A percentile compares a stretch with the other conserved stretches of the same genome.
Evolutionary conservation across 306 rosid genomes (phyloP).

Genomic region (Dicorynia guianensis): DNA sequence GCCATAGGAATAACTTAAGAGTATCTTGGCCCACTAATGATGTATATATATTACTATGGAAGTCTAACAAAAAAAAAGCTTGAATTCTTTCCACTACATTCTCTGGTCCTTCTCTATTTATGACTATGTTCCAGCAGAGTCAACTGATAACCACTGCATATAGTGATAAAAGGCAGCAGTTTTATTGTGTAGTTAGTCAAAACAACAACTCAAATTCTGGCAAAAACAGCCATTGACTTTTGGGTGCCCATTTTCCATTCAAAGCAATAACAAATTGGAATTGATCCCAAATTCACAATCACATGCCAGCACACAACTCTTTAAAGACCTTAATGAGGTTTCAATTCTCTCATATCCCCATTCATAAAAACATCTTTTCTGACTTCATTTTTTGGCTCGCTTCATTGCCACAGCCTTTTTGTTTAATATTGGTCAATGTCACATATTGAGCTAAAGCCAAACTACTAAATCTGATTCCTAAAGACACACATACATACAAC

Average conservation of each 20-base stretch:
- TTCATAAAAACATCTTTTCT: neutral
- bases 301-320: no score
- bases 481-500: neutral
- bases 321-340: neutral
- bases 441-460: neutral
- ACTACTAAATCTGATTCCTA: slow-evolving; percentile 4
- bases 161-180: slow-evolving; percentile 1
- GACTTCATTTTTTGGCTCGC: neutral
- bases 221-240: neutral
- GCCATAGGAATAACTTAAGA: no score
- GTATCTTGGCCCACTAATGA: no score
- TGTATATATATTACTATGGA: no score
- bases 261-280: no score
- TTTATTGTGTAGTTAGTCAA: neutral
- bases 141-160: neutral
- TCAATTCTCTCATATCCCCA: neutral
- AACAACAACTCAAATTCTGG: slow-evolving; percentile 4
- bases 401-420: neutral
- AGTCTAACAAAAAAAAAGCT: no score
- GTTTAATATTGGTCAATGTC: neutral
- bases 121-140: no score
- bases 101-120: no score
- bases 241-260: neutral
- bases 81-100: no score
- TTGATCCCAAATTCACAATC: no score